Evolutionary conservation across 2,329 filamentous ascomycete genomes (phyloP).

Genomic region (Davidsoniella eucalypti): DNA sequence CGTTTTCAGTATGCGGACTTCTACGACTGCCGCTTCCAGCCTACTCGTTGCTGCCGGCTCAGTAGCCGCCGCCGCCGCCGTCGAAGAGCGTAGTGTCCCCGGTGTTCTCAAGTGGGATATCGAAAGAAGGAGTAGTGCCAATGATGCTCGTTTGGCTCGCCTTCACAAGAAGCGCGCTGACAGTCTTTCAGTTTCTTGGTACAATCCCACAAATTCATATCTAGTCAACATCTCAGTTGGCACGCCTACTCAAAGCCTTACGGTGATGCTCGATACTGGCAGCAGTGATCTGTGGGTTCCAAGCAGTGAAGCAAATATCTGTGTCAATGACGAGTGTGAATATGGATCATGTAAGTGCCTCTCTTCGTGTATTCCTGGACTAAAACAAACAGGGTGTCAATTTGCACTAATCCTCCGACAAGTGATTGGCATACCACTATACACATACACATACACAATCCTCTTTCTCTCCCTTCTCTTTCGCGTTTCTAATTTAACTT

Average conservation of each 20-base stretch:
- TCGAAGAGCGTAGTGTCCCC: background rate
- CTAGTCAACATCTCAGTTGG: slow-evolving; percentile 41
- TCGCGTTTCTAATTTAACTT: background rate
- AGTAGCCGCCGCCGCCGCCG: background rate
- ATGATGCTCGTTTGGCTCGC: background rate
- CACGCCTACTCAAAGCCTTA: slow-evolving; percentile 38
- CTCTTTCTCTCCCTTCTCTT: background rate
- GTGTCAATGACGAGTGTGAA: slow-evolving; percentile 17
- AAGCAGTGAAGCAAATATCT: slow-evolving; percentile 23
- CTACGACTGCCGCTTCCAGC: background rate
- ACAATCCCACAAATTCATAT: slow-evolving; percentile 24
- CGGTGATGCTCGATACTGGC: slow-evolving; percentile 46
- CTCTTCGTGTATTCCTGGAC: background rate
- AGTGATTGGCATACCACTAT: slow-evolving; percentile 33
- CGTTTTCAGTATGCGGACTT: background rate
- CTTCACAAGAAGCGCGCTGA: background rate
- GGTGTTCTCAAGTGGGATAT: slow-evolving; percentile 5
- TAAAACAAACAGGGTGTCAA: too few relatives aligned
- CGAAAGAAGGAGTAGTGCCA: background rate
- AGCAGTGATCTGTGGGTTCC: slow-evolving; percentile 50
- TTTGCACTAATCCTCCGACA: background rate
- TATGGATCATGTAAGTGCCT: slow-evolving; percentile 22
- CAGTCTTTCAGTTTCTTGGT: slow-evolving; percentile 1
- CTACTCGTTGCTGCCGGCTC: background rate
- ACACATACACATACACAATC: background rate